Evolutionary conservation across 1,284 basidiomycete species (phyloP), one percentile per base, ranked within the genome.

Genomic region (Cryptococcus wingfieldii): DNA sequence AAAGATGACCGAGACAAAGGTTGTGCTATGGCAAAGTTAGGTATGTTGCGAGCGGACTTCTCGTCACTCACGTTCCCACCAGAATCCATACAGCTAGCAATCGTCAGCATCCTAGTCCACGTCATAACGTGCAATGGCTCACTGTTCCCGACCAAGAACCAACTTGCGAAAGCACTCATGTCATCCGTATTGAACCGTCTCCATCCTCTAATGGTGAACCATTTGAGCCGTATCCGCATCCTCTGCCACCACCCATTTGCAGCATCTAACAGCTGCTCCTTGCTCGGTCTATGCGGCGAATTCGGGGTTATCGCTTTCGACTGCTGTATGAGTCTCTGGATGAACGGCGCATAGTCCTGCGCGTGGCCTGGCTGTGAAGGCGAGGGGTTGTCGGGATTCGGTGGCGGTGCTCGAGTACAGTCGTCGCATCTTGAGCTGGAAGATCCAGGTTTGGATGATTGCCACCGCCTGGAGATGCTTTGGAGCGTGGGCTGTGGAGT

Each of bases 121-220:
- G 31, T 7, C 8, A n/a, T 5, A 43, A 25, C 27, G 14, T 12
- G 27, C 41, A 7, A 28, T 10, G 5, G n/a, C 75, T 68, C 54
- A 77, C 75, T 91, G 69, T 98, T 92, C 59, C 93, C 94, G 77
- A 98, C 87, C 46, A 97, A 78, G 66, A 96, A 89, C 85, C 93
- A 92, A 47, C 90, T 95, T 46, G 96, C 79, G 77, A 99, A 98
- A 1, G 94, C 95, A 51, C 91, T 95, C 56, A 96, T 88, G 74
- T 98, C 96, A 73, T 99, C 96, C 49, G 90, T 88, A 64, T 97
- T 94, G 79, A 96, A 99, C 65, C 86, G 87, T 37, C 95, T 84
- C 79, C 97, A 99, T 1, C 91, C 92, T 62, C 90, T 84, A 66
- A 98, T 96, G 10, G 92, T 94, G 64, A 95, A 89, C 96, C 96